These are phyloP conservation scores for Exobasidium cylindrosporum DNA, from an alignment of 1,284 basidiomycete genomes.

Conservation along the genomic window DNA sequence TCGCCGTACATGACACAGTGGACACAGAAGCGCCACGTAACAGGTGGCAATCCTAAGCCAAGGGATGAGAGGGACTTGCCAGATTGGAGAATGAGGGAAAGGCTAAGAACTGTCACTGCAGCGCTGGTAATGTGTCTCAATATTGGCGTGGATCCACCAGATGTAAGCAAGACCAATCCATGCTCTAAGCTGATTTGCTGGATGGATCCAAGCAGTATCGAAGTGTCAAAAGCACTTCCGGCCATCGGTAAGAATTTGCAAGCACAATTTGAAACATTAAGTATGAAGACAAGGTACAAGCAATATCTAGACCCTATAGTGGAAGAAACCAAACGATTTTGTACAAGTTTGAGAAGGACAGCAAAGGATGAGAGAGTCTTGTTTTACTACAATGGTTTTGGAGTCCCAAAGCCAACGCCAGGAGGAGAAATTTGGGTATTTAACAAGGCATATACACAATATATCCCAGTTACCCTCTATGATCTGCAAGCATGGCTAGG, in stretches of 20 bases:
- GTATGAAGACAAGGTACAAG: slow-evolving; percentile 64
- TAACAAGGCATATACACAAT: slow-evolving; percentile 95
- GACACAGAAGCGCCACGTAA: slow-evolving; percentile 71
- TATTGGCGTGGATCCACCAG: slow-evolving; percentile 95
- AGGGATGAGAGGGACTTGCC: slow-evolving; percentile 65
- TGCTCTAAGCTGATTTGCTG: slow-evolving; percentile 94
- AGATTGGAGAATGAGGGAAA: slow-evolving; percentile 71
- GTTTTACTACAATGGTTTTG: slow-evolving; percentile 98
- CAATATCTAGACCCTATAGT: slow-evolving; percentile 86
- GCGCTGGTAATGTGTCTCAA: slow-evolving; percentile 94
- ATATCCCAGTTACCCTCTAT: slow-evolving; percentile 91
- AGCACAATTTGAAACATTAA: slow-evolving; percentile 90
- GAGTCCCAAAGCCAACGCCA: slow-evolving; percentile 91
- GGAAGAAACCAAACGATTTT: slow-evolving; percentile 89
- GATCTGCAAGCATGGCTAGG: slow-evolving; percentile 80
- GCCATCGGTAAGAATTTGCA: slow-evolving; percentile 87
- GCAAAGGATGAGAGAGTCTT: slow-evolving; percentile 91
- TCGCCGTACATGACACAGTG: slow-evolving; percentile 51
- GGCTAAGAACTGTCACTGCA: slow-evolving; percentile 80
- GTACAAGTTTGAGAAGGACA: slow-evolving; percentile 75
- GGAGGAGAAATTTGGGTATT: slow-evolving; percentile 99
- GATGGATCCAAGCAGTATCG: slow-evolving; percentile 89
- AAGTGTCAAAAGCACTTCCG: slow-evolving; percentile 56
- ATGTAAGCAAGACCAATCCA: slow-evolving; percentile 93
- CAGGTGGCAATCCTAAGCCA: slow-evolving; percentile 77